Percentiles rank a stretch among this genome's conserved stretches.
Conservation (phyloP, 176 grass and related monocot species). For the Thalia dealbata region DNA sequence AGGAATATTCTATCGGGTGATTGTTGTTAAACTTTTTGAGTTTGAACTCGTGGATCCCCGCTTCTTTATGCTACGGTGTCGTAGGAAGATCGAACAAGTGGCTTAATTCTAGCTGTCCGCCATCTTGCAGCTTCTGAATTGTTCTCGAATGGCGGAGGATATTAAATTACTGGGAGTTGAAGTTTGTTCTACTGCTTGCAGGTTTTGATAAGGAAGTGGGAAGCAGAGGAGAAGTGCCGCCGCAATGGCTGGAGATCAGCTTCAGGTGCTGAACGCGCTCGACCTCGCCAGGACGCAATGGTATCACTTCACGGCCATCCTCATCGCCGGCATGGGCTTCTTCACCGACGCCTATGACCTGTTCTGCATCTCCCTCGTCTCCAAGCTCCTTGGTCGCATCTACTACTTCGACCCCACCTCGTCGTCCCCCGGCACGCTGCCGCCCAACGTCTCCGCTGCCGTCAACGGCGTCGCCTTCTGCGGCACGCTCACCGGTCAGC, state of each 20-base stretch:
- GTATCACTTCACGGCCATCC: conserved; percentile 77
- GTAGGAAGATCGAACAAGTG: too few species aligned
- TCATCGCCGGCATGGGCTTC: conserved; percentile 89
- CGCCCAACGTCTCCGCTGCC: not conserved
- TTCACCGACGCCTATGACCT: conserved; percentile 93
- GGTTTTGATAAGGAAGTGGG: not conserved
- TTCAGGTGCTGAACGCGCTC: not conserved
- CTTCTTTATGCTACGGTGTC: too few species aligned
- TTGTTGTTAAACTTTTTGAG: too few species aligned
- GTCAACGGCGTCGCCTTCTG: conserved; percentile 13
- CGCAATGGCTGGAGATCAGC: not conserved
- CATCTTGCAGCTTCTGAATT: too few species aligned
- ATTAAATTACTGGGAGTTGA: not conserved
- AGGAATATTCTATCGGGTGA: too few species aligned
- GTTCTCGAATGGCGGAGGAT: too few species aligned
- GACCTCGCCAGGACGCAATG: conserved; percentile 40
- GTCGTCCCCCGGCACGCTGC: not conserved
- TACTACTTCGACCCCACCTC: conserved; percentile 22
- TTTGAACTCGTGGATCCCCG: too few species aligned
- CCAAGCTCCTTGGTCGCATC: conserved; percentile 42
- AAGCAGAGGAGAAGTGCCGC: not conserved
- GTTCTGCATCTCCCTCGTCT: conserved; percentile 70
- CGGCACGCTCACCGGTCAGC: conserved; percentile 11
- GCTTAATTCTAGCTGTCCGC: too few species aligned
- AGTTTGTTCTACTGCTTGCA: not conserved